Evolutionary conservation across 176 grass and related monocot genomes (phyloP).

Genomic region (Rhynchospora breviuscula): DNA sequence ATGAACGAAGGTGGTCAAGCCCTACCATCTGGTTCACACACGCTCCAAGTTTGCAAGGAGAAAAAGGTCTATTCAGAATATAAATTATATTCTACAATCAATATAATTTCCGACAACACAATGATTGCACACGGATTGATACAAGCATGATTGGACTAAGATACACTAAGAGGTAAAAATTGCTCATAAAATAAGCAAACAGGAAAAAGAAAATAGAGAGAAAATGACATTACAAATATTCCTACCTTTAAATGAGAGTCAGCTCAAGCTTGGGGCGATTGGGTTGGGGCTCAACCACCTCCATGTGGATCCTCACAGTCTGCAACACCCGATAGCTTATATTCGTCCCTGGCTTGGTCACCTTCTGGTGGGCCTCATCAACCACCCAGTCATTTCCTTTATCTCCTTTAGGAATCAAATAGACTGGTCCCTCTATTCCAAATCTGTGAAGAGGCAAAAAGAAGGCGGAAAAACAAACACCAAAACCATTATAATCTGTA

Average conservation of each 20-base stretch:
- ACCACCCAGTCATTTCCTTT: constrained; percentile 80
- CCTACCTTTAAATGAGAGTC: constrained; percentile 49
- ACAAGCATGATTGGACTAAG: neutral
- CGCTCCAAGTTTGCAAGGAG: neutral
- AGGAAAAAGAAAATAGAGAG: neutral
- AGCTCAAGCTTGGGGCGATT: constrained; percentile 95
- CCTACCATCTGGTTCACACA: neutral
- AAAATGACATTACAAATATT: neutral
- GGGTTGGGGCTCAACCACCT: constrained; percentile 91
- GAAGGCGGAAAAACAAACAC: neutral
- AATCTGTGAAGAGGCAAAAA: constrained; percentile 30
- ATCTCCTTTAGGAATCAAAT: constrained; percentile 69
- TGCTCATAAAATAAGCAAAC: constrained; percentile 11
- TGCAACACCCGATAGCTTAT: constrained; percentile 59
- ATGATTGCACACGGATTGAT: neutral
- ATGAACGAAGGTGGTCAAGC: neutral
- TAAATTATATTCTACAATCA: neutral
- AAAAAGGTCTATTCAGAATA: neutral
- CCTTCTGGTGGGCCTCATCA: constrained; percentile 85
- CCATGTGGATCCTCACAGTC: constrained; percentile 85
- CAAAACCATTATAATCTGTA: neutral
- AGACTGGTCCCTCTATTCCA: constrained; percentile 91
- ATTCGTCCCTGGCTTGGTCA: constrained; percentile 59
- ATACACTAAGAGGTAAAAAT: neutral
- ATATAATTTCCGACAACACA: neutral